A percentile compares a stretch with the other conserved stretches of the same genome.
Conservation (phyloP, 306 rosid genomes). For the Leucaena leucocephala region DNA sequence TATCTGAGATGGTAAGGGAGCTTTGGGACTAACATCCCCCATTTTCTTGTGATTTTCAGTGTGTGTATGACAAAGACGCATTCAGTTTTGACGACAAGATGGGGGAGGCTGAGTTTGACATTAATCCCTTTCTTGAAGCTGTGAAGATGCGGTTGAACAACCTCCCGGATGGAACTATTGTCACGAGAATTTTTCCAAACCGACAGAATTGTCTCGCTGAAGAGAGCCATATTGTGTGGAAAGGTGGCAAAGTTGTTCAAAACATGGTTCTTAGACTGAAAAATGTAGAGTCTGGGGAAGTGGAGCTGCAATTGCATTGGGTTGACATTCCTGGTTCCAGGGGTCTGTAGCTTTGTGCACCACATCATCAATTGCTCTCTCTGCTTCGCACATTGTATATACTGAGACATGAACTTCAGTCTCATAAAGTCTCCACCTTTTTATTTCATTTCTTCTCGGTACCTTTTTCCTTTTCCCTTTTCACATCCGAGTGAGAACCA, state of each 20-base stretch:
- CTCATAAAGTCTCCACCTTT: background rate
- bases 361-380: background rate
- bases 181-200: background rate
- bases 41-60: constrained; percentile 41
- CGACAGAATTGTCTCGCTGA: background rate
- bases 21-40: background rate
- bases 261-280: constrained; percentile 68
- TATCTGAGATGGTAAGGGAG: background rate
- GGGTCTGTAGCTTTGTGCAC: background rate
- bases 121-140: constrained; percentile 53
- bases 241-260: constrained; percentile 46
- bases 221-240: background rate
- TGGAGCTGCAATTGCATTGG: constrained; percentile 79
- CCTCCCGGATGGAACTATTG: constrained; percentile 48
- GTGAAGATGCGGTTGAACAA: constrained; percentile 35
- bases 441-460: background rate
- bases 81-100: constrained; percentile 74
- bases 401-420: background rate
- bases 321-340: background rate
- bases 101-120: constrained; percentile 83
- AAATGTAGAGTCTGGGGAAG: constrained; percentile 84
- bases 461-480: background rate
- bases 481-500: background rate
- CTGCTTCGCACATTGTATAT: background rate
- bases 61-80: constrained; percentile 72